Base-by-base conservation (phyloP, 805 yeast species). In the Metschnikowia kofuensis region DNA sequence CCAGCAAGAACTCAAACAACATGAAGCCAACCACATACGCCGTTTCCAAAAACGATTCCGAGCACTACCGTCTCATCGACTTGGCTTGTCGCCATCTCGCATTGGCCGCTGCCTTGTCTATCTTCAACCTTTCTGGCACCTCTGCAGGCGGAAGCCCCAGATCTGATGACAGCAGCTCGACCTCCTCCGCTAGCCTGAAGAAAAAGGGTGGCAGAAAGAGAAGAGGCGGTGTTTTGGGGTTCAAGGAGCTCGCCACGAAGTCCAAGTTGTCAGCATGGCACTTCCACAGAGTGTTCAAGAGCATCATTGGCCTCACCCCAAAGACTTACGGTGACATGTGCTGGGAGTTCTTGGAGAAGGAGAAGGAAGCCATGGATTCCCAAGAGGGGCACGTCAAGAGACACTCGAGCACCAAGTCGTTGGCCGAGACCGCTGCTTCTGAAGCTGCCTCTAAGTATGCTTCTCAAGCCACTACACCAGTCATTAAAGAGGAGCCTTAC, bases 221-320 rank as follows among this genome's bases (percentile, higher is more conserved):
- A 72, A 75, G 89, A 65, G 92, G 92, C 15, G 90, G 89, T 38
- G 88, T 85, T 10, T 68, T 85, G 41, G 92, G 91, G 0, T 89
- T 89, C 71, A 87, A 88, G 65, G 96, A 89, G 64, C 75, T 89
- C 61, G 96, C 96, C 8, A 83, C 88, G 16, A 86, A 89, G 62
- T 84, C 90, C 9, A 85, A 85, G 56, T 76, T 89, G 50, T 80
- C 89, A 10, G 94, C 96, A 27, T 89, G 96, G 96, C 96, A 89
- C 67, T 89, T 89, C 67, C 96, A 89, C 72, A 74, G 96, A 44
- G 96, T 89, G 26, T 89, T 89, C 74, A 85, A 89, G 66, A 79
- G 84, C 47, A 87, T 89, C 52, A 87, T 95, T 6, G 92, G 95
- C 2, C 76, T 88, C 50, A 89, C 96, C 1, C 96, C 96, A 26